Evolutionary conservation across 352 stramenopile genomes (phyloP).

Genomic region (Pythium scleroteichum): DNA sequence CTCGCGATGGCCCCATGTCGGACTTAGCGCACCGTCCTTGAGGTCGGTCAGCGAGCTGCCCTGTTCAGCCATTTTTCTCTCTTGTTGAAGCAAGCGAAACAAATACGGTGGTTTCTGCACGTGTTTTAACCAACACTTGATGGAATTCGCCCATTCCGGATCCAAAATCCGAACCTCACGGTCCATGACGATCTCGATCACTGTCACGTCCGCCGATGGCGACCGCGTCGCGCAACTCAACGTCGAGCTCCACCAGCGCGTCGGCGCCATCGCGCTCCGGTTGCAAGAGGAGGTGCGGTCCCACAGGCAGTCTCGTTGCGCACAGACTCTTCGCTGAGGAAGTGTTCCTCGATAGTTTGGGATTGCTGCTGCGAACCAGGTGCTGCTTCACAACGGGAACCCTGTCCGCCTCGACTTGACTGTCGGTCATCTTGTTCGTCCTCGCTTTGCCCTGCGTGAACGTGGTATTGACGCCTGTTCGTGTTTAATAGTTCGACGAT

Average conservation of each 20-base stretch:
- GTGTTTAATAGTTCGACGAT: constrained; percentile 69
- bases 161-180: neutral
- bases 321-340: neutral
- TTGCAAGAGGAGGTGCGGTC: constrained; percentile 55
- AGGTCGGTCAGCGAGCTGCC: constrained; percentile 28
- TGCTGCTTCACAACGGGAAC: constrained; percentile 65
- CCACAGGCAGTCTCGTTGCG: neutral
- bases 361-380: constrained; percentile 50
- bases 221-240: constrained; percentile 53
- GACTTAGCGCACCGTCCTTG: constrained; percentile 23
- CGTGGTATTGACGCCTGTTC: too few species aligned
- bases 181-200: constrained; percentile 66
- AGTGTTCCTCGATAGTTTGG: constrained; percentile 45
- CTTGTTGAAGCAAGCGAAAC: constrained; percentile 6
- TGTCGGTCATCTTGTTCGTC: constrained; percentile 29
- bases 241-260: constrained; percentile 50
- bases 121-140: constrained; percentile 23
- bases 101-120: constrained; percentile 3
- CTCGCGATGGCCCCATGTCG: neutral
- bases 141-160: too few species aligned
- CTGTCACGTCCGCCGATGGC: constrained; percentile 56
- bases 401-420: constrained; percentile 54
- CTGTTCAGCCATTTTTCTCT: constrained; percentile 16
- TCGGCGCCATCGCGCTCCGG: constrained; percentile 39
- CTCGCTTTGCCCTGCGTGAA: too few species aligned